Conservation (phyloP, 2,329 filamentous ascomycete genomes). For the Claviceps maximensis region DNA sequence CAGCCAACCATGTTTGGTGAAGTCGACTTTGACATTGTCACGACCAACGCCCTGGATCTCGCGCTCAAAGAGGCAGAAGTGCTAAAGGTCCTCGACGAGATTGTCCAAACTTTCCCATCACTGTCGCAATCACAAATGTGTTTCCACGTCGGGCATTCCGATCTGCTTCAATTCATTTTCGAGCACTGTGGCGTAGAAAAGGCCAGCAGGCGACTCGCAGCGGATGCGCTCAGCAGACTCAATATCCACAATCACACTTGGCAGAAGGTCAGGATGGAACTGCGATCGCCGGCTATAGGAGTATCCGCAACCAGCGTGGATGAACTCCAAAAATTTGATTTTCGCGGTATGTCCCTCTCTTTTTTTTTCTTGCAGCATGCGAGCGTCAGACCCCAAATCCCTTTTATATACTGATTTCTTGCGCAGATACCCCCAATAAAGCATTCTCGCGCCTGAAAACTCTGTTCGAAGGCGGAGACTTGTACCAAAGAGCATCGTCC, state of each 20-base stretch:
- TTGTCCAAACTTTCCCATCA: slow-evolving; percentile 67
- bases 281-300: slow-evolving; percentile 69
- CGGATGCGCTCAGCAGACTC: slow-evolving; percentile 74
- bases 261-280: slow-evolving; percentile 68
- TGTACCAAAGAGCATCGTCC: slow-evolving; percentile 60
- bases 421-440: slow-evolving; percentile 39
- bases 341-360: slow-evolving; percentile 45
- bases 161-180: slow-evolving; percentile 76
- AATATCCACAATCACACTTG: slow-evolving; percentile 72
- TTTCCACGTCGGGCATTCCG: slow-evolving; percentile 81
- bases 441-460: slow-evolving; percentile 45
- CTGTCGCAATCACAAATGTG: slow-evolving; percentile 63
- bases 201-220: slow-evolving; percentile 55
- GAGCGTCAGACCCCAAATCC: background rate
- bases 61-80: slow-evolving; percentile 87
- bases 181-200: slow-evolving; percentile 72
- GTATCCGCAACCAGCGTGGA: slow-evolving; percentile 83
- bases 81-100: slow-evolving; percentile 88
- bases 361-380: background rate
- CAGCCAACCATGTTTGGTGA: slow-evolving; percentile 76
- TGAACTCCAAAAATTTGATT: slow-evolving; percentile 83
- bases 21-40: slow-evolving; percentile 94
- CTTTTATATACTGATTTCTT: background rate
- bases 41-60: slow-evolving; percentile 64
- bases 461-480: slow-evolving; percentile 49